Base-by-base conservation (phyloP, 768 basidiomycete genomes). In the Flagelloscypha sp. region DNA sequence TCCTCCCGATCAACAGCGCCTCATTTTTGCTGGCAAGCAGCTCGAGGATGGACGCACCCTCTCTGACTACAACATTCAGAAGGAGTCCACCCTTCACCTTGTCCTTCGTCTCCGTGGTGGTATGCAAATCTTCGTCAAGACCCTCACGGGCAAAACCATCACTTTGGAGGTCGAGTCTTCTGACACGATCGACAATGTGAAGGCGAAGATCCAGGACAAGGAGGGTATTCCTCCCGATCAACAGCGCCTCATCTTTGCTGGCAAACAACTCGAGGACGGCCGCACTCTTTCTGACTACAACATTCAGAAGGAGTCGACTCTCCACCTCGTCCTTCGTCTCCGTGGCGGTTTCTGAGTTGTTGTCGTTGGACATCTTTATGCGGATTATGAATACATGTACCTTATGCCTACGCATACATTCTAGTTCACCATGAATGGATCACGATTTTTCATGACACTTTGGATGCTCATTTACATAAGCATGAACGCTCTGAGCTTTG, bases 11-110 rank as follows among this genome's bases (percentile, higher is more conserved):
- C 87, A 92, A 52, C 90, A 93, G 50, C 83, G 89, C 28, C 63
- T 92, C 30, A 89, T 85, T 55, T 94, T 93, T 45, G 90, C 90
- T 29, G 92, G 90, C 30, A 94, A 94, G 66, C 90, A 94, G 52
- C 63, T 93, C 8, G 92, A 94, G 56, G 92, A 95, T 38, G 92
- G 92, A 3, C 83, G 92, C 31, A 95, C 90, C 0, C 70, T 92
- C 65, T 76, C 79, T 0, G 79, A 84, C 36, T 84, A 84, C 53
- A 83, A 84, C 55, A 85, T 84, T 22, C 83, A 84, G 70, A 80
- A 85, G 62, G 83, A 84, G 56, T 78, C 76, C 0, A 84, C 81
- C 0, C 74, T 82, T 23, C 81, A 83, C 41, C 57, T 85, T 13
- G 84, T 83, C 28, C 65, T 79, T 20, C 79, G 76, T 61, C 67